Conservation (phyloP, 805 yeast species). For the Ogataea dorogensis region DNA sequence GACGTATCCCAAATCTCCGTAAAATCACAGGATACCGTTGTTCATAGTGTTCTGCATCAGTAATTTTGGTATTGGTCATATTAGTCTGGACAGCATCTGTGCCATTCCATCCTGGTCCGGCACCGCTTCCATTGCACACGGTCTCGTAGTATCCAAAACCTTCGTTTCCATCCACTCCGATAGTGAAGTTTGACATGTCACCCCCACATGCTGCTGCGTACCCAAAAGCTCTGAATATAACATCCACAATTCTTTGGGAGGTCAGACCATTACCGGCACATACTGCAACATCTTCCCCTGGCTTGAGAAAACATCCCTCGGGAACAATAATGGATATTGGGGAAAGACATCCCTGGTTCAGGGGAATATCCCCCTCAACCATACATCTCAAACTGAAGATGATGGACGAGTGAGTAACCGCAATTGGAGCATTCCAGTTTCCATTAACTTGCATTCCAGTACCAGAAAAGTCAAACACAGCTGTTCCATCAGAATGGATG, state of each 20-base stretch:
- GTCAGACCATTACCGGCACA: constrained; percentile 51
- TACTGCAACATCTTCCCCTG: constrained; percentile 48
- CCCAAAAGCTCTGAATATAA: constrained; percentile 50
- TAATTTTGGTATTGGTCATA: constrained; percentile 53
- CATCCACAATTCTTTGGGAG: constrained; percentile 53
- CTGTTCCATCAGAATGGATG: constrained; percentile 46
- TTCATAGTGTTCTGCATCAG: constrained; percentile 54
- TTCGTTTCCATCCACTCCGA: constrained; percentile 44
- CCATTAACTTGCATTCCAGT: constrained; percentile 83
- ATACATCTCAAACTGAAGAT: constrained; percentile 80
- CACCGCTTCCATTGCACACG: constrained; percentile 53
- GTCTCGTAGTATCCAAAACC: constrained; percentile 54
- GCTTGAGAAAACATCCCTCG: constrained; percentile 30
- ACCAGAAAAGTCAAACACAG: constrained; percentile 79
- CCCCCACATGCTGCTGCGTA: constrained; percentile 58
- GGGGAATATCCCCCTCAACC: constrained; percentile 81
- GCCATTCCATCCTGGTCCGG: constrained; percentile 46
- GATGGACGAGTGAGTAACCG: constrained; percentile 85
- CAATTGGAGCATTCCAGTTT: constrained; percentile 87
- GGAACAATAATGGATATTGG: constrained; percentile 20
- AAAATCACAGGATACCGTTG: constrained; percentile 49
- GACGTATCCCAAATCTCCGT: constrained; percentile 41
- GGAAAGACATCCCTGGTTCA: constrained; percentile 85
- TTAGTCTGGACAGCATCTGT: constrained; percentile 50
- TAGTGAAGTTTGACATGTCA: constrained; percentile 53